Evolutionary conservation across 192 early-diverging fungal genomes (phyloP).

Genomic region (Lunasporangiospora selenospora): DNA sequence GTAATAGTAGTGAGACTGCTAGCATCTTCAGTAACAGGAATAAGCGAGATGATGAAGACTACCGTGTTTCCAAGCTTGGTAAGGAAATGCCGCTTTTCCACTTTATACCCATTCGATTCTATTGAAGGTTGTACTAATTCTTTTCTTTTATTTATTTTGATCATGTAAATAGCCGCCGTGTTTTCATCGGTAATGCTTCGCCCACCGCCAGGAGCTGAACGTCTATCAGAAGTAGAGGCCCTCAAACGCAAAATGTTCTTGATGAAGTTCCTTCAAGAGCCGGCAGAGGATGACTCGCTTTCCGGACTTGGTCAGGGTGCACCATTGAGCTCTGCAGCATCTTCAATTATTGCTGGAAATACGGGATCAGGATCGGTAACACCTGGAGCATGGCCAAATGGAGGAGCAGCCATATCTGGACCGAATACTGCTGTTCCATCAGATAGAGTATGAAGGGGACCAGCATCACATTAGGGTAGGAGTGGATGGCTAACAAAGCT

Average conservation of each 20-base stretch:
- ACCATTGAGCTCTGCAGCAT: too few species aligned
- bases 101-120: neutral
- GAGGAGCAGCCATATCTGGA: too few species aligned
- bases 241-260: slow-evolving; percentile 29
- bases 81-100: neutral
- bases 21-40: slow-evolving; percentile 9
- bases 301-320: neutral
- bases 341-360: neutral
- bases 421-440: too few species aligned
- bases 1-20: slow-evolving; percentile 14
- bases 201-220: slow-evolving; percentile 40
- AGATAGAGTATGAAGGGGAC: too few species aligned
- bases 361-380: neutral
- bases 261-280: slow-evolving; percentile 46
- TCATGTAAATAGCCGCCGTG: slow-evolving; percentile 14
- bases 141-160: neutral
- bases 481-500: too few species aligned
- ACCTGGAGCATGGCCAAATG: too few species aligned
- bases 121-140: neutral
- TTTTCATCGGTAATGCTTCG: slow-evolving; percentile 41
- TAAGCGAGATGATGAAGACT: slow-evolving; percentile 39
- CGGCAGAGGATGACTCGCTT: slow-evolving; percentile 22
- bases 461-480: too few species aligned
- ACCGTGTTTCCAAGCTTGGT: slow-evolving; percentile 38
- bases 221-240: slow-evolving; percentile 33